These are phyloP conservation scores for Fusarium mangiferae DNA, from an alignment of 2,329 filamentous ascomycete species.

Conservation along the genomic window DNA sequence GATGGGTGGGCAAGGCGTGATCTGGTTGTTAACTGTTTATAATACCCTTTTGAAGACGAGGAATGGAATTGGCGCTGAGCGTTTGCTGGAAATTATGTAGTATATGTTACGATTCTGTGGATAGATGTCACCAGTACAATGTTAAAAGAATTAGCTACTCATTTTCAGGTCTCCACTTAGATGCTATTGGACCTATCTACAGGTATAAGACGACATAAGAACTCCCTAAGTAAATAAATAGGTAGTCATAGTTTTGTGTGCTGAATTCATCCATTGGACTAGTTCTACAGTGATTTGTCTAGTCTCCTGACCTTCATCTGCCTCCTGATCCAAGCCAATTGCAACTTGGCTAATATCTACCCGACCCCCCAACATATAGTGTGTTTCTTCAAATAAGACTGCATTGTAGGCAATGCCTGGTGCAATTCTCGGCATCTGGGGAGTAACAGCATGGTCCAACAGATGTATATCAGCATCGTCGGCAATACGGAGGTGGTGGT, in stretches of 20 bases:
- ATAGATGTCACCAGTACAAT: constrained; percentile 16
- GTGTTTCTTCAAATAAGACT: neutral
- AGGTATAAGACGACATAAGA: neutral
- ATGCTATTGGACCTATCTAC: neutral
- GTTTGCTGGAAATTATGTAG: constrained; percentile 21
- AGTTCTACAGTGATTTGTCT: neutral
- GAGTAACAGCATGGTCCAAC: neutral
- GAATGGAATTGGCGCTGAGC: constrained; percentile 25
- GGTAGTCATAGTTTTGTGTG: neutral
- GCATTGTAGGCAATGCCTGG: neutral
- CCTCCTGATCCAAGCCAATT: neutral
- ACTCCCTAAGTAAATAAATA: neutral
- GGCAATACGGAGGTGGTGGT: neutral
- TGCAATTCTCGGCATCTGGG: neutral
- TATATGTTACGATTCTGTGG: constrained; percentile 2
- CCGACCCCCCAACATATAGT: neutral
- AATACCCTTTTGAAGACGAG: constrained; percentile 40
- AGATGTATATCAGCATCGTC: neutral
- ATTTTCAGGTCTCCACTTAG: neutral
- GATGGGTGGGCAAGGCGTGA: constrained; percentile 89
- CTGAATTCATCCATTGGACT: neutral
- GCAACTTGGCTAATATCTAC: neutral
- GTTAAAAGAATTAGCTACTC: neutral
- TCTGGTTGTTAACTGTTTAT: constrained; percentile 28
- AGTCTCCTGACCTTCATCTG: neutral